A percentile compares a stretch with the other conserved stretches of the same genome.
Evolutionary conservation across 1,139 yeast genomes (phyloP).

Genomic region (Blastobotrys malaysiensis): DNA sequence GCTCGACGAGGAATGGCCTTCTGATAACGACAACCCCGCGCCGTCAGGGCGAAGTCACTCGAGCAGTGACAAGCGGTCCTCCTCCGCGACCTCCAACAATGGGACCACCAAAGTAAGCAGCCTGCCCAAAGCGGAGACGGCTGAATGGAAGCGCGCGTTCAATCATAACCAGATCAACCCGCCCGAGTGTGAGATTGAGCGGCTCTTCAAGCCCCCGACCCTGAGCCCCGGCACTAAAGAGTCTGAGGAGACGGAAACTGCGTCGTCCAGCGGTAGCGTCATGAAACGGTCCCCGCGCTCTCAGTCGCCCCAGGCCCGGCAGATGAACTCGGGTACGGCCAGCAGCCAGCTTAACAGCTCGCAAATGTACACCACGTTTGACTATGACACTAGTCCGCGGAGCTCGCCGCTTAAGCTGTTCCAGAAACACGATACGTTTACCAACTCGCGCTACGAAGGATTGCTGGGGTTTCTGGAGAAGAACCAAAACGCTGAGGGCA

Average conservation of each 20-base stretch:
- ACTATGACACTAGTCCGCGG: not conserved
- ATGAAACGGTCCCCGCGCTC: not conserved
- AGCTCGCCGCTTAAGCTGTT: constrained; percentile 25
- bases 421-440: constrained; percentile 26
- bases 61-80: constrained; percentile 5
- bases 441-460: constrained; percentile 24
- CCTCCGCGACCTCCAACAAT: not conserved
- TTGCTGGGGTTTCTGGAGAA: constrained; percentile 19
- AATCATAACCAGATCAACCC: constrained; percentile 4
- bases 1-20: constrained; percentile 10
- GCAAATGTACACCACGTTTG: not conserved
- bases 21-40: not conserved
- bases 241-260: not conserved
- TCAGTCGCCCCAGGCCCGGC: not conserved
- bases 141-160: constrained; percentile 15
- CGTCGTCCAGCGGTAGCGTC: not conserved
- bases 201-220: constrained; percentile 11
- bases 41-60: not conserved
- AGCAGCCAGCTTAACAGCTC: not conserved
- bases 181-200: constrained; percentile 1
- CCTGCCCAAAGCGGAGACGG: constrained; percentile 7
- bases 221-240: not conserved
- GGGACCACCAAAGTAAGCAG: not conserved
- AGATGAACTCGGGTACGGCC: not conserved
- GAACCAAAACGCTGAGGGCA: constrained; percentile 9